A percentile compares a stretch with the other conserved stretches of the same genome.
phyloP scores from a whole-genome alignment of 768 basidiomycete species.

The Calocera viscosa region DNA sequence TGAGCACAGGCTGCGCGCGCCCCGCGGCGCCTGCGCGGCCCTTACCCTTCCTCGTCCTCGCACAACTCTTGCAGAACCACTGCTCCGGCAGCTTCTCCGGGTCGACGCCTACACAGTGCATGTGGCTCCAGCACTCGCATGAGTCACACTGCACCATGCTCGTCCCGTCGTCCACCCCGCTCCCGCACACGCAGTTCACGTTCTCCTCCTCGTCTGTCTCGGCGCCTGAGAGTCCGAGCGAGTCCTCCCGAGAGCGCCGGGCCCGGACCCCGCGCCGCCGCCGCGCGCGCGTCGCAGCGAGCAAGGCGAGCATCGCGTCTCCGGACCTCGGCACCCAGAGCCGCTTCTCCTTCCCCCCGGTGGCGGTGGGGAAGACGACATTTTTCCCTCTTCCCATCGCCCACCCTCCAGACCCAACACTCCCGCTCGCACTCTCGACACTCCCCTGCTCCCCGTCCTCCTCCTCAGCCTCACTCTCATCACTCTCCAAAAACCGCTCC shows the following conservation, averaged over 20 bases:
- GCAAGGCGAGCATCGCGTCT: neutral
- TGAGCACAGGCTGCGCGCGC: neutral
- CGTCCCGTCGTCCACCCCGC: neutral
- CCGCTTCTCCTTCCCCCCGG: neutral
- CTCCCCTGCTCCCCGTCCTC: neutral
- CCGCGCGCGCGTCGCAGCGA: neutral
- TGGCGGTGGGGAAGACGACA: neutral
- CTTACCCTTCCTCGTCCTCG: neutral
- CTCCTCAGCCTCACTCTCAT: neutral
- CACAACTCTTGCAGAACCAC: slow-evolving; percentile 3
- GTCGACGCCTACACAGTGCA: neutral
- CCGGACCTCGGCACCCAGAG: neutral
- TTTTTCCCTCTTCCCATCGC: neutral
- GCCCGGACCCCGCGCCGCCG: neutral
- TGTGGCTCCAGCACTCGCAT: slow-evolving; percentile 6
- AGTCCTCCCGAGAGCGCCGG: neutral
- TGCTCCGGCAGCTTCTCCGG: neutral
- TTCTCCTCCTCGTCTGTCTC: neutral
- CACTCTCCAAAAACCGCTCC: neutral
- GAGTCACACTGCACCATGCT: neutral
- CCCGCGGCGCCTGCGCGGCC: neutral
- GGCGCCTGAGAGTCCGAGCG: neutral
- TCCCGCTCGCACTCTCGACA: neutral
- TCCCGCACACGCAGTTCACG: neutral
- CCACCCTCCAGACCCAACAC: neutral